Evolutionary conservation across 768 basidiomycete species (phyloP), one percentile per base, ranked within the genome.

Genomic region (Phanerochaete carnosa): DNA sequence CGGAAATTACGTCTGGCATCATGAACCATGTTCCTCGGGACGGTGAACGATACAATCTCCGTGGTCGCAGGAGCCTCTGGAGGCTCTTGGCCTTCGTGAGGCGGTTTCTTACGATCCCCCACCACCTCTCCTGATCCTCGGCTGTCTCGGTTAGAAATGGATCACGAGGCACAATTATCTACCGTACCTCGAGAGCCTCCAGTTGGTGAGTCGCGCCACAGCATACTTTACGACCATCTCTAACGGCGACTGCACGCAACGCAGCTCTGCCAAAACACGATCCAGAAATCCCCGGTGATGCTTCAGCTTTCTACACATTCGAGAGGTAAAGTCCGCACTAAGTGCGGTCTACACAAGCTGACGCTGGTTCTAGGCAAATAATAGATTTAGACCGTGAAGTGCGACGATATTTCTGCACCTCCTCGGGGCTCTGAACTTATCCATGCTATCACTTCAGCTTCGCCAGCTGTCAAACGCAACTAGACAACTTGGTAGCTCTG

Each of bases 401-500:
- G 61, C 19, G 39, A 43, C 16, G 16, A 4, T 69, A 59, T 32
- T 25, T 6, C 49, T 19, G 37, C 55, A 26, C 60, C 57, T 43
- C 53, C 55, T 7, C 45, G 29, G 32, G 12, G 2, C n/a, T 60
- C 25, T 51, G 47, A 32, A 47, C 32, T 61, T 28, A 29, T 45
- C 37, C n/a, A 15, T 28, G n/a, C 22, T 29, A 65, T 70, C 59
- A 39, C 26, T 33, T 22, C 65, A 89, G 85, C 78, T 90, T 13
- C 81, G 87, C 56, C 87, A 86, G 68, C 88, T 89, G 67, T 82
- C 85, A 50, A 87, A 88, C 65, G 87, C 86, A 13, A 80, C 87
- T 23, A 82, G 88, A 45, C 88, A 89, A 66, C 78, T 90, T 0
- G 88, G 88, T 25, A 87, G 86, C 54, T 89, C 87, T 11, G 86